A percentile compares a stretch with the other conserved stretches of the same genome.
These are phyloP conservation scores for Halophytophthora batemanensis DNA, from an alignment of 352 stramenopile species.

Conservation along the genomic window DNA sequence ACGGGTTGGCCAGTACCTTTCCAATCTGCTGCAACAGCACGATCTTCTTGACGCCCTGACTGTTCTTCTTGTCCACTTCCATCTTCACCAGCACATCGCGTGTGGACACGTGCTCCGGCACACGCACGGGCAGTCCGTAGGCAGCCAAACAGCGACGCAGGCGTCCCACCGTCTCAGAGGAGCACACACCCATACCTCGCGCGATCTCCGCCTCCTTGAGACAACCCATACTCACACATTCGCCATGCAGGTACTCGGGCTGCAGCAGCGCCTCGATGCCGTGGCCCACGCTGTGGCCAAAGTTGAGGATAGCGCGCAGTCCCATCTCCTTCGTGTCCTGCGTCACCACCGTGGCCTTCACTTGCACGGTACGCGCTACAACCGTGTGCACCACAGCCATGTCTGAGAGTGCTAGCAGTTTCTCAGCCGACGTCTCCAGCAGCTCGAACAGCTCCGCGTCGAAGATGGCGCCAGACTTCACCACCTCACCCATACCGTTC, in stretches of 20 bases:
- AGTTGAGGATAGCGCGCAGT: conserved; percentile 96
- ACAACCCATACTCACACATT: conserved; percentile 97
- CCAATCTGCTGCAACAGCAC: conserved; percentile 72
- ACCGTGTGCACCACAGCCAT: conserved; percentile 69
- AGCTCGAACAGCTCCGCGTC: conserved; percentile 93
- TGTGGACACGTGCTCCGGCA: conserved; percentile 55
- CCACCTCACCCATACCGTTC: conserved; percentile 94
- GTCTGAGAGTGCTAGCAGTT: conserved; percentile 55
- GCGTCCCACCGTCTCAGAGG: conserved; percentile 63
- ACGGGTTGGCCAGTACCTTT: conserved; percentile 64
- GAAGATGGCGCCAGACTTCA: conserved; percentile 98
- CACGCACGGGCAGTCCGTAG: conserved; percentile 65
- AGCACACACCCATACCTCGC: conserved; percentile 69
- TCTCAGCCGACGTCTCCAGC: conserved; percentile 90
- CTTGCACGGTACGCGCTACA: conserved; percentile 68
- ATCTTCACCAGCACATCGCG: conserved; percentile 77
- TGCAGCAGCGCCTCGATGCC: conserved; percentile 96
- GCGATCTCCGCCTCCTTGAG: conserved; percentile 96
- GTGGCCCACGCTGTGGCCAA: conserved; percentile 99
- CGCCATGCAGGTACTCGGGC: conserved; percentile 95
- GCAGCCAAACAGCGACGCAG: conserved; percentile 66
- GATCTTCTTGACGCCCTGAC: conserved; percentile 78
- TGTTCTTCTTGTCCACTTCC: conserved; percentile 89
- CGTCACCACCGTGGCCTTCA: conserved; percentile 96
- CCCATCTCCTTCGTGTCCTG: conserved; percentile 95